phyloP scores from a whole-genome alignment of 2,329 filamentous ascomycete species.

The Pseudopithomyces chartarum region DNA sequence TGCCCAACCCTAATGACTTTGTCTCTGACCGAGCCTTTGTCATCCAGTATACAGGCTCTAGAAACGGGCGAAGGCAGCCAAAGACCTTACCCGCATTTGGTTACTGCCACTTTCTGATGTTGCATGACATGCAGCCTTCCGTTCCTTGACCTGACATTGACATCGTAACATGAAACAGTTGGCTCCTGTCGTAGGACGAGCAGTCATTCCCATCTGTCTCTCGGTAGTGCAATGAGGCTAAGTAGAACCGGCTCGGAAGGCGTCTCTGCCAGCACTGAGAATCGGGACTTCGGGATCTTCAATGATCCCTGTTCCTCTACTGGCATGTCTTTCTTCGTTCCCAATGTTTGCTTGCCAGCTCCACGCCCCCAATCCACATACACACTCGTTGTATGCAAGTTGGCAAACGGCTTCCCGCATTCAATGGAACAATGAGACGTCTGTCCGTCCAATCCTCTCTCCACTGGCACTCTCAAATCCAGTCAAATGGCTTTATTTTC shows the following conservation, averaged over 20 bases:
- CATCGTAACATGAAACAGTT: conserved; percentile 23
- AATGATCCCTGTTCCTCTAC: conserved; percentile 12
- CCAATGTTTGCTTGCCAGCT: conserved; percentile 35
- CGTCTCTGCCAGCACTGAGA: conserved; percentile 13
- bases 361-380: conserved; percentile 22
- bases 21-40: neutral
- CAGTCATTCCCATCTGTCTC: conserved; percentile 23
- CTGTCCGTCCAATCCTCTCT: conserved; percentile 27
- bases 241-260: conserved; percentile 18
- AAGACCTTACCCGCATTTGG: conserved; percentile 12
- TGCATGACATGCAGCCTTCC: conserved; percentile 34
- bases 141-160: conserved; percentile 16
- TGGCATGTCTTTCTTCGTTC: conserved; percentile 12
- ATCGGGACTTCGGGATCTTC: conserved; percentile 15
- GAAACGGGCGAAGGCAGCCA: conserved; percentile 22
- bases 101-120: conserved; percentile 17
- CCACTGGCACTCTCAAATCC: conserved; percentile 20
- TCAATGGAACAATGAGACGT: conserved; percentile 36
- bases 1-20: neutral
- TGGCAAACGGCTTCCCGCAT: conserved; percentile 39
- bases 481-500: conserved; percentile 38
- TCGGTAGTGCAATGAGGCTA: conserved; percentile 25
- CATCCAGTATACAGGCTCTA: conserved; percentile 28
- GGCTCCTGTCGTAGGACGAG: conserved; percentile 30
- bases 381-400: conserved; percentile 34